A percentile compares a stretch with the other conserved stretches of the same genome.
These are phyloP conservation scores for Fusarium xylarioides DNA, from an alignment of 2,329 filamentous ascomycete genomes.

Conservation along the genomic window DNA sequence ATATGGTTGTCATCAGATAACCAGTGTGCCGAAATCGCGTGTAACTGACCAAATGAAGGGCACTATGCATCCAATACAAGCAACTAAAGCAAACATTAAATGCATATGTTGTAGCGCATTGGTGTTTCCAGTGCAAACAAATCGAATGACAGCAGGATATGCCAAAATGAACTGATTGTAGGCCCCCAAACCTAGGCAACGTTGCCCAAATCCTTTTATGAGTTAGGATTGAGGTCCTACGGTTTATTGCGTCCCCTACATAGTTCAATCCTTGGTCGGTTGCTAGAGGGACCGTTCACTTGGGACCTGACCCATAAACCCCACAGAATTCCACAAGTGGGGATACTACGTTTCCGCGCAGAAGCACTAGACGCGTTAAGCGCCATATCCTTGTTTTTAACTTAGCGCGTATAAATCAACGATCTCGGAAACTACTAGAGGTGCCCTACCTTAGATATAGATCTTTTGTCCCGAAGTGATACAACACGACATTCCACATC, in stretches of 20 bases:
- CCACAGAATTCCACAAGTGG: constrained; percentile 19
- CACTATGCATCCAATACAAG: not conserved
- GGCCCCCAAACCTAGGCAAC: not conserved
- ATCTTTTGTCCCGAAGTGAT: not conserved
- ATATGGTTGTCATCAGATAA: not conserved
- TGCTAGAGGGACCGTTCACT: constrained; percentile 31
- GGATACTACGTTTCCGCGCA: not conserved
- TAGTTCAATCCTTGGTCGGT: constrained; percentile 11
- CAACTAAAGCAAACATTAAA: not conserved
- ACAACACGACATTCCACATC: not conserved
- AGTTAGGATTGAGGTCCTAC: not conserved
- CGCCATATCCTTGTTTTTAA: constrained; percentile 17
- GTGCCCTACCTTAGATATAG: not conserved
- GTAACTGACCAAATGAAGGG: not conserved
- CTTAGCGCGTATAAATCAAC: constrained; percentile 2
- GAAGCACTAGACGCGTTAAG: constrained; percentile 30
- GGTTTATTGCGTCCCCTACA: not conserved
- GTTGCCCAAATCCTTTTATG: not conserved
- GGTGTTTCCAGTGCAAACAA: not conserved
- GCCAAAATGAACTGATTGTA: not conserved
- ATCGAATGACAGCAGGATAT: not conserved
- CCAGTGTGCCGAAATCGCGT: not conserved
- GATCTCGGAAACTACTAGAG: not conserved
- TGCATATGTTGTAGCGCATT: not conserved
- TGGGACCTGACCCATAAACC: constrained; percentile 13